Evolutionary conservation across 352 stramenopile species (phyloP).

Genomic region (Lagenidium giganteum): DNA sequence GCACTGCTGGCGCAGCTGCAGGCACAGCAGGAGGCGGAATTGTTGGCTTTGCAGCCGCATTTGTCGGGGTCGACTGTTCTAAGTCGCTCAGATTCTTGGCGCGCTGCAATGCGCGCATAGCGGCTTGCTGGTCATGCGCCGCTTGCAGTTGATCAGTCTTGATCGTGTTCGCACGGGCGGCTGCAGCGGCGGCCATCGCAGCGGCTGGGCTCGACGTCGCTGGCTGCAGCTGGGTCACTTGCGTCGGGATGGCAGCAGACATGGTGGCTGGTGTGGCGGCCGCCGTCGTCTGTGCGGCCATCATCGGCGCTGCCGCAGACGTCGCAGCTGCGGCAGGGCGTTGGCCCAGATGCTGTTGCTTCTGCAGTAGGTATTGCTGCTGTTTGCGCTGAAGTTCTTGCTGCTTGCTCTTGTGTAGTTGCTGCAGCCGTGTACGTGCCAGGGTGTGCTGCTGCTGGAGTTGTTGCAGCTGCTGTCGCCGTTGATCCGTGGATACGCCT

Average conservation of each 20-base stretch:
- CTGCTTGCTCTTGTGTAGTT: slow-evolving; percentile 78
- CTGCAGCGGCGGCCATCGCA: slow-evolving; percentile 16
- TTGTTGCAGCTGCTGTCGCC: slow-evolving; percentile 65
- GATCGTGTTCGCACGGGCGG: slow-evolving; percentile 28
- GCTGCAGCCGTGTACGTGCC: slow-evolving; percentile 53
- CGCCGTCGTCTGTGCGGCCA: background rate
- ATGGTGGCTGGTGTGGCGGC: slow-evolving; percentile 21
- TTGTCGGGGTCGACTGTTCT: slow-evolving; percentile 32
- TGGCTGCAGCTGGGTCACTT: background rate
- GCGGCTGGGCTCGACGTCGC: background rate
- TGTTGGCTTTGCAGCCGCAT: slow-evolving; percentile 15
- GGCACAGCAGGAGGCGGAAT: slow-evolving; percentile 6
- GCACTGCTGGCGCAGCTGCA: slow-evolving; percentile 8
- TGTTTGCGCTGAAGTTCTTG: slow-evolving; percentile 78
- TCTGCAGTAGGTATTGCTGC: slow-evolving; percentile 74
- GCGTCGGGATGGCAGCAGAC: slow-evolving; percentile 30
- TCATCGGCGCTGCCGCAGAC: background rate
- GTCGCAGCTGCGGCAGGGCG: slow-evolving; percentile 20
- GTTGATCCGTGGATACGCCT: slow-evolving; percentile 44
- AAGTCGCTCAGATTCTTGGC: slow-evolving; percentile 47
- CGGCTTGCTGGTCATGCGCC: slow-evolving; percentile 57
- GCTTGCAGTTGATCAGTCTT: slow-evolving; percentile 51
- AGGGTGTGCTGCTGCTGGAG: slow-evolving; percentile 74
- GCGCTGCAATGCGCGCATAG: slow-evolving; percentile 60
- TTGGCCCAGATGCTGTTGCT: slow-evolving; percentile 65